Evolutionary conservation across 495 filamentous ascomycete species (phyloP), one percentile per base, ranked within the genome.

Genomic region (Penicillium samsonianum): DNA sequence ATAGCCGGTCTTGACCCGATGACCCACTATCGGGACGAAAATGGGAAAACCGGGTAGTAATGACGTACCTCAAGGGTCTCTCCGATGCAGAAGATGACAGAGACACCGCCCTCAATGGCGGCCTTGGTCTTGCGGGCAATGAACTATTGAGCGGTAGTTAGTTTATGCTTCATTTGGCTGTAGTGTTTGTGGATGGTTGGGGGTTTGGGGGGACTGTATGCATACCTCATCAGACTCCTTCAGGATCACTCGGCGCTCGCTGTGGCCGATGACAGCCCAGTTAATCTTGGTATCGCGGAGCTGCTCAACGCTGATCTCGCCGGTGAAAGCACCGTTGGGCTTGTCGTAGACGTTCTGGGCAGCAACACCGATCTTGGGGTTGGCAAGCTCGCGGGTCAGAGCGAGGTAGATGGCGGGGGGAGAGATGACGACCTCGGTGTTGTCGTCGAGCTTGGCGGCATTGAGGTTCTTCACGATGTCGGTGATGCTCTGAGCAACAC

Each of bases 331-430:
- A 65, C 95, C 94, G 72, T 96, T 92, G 69, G 91, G 90, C 81
- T 92, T 92, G 82, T 97, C 88, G 77, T 84, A 98, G 74, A 97
- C 90, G 69, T 98, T 97, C 81, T 98, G 94, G 44, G 94, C 85
- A 43, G 91, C 87, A 52, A 98, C 89, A 61, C 88, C 84, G 67
- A 97, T 82, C 55, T 84, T 83, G 46, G 76, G 33, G 67, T 82
- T 77, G 67, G 90, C 84, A 67, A 87, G 81, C 68, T 92, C 84
- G 61, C 86, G 87, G 61, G 90, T 84, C 60, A 93, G 85, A 67
- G 90, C 82, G 68, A 98, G 89, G 84, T 96, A 97, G 71, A 97
- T 80, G 19, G 90, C 75, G 12, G 94, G 90, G 44, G 94, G 94
- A 50, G 94, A 85, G 75, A 98, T 88, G 74, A 96, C 94, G 68